Percentiles rank a stretch among this genome's conserved stretches.
Evolutionary conservation across 164 flowering plant species (phyloP).

Genomic region (Stephania japonica): DNA sequence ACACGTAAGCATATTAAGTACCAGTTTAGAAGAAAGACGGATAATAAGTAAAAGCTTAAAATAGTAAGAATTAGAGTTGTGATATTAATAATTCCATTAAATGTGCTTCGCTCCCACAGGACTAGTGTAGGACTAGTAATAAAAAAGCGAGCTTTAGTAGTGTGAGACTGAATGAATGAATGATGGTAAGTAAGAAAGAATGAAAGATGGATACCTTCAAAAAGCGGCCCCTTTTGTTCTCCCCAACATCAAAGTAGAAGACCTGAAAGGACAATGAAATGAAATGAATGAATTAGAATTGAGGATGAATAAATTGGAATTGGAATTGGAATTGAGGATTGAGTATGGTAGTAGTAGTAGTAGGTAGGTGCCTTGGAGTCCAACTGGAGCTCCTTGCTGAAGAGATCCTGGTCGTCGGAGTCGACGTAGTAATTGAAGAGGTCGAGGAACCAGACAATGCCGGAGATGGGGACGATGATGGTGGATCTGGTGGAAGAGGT

Average conservation of each 20-base stretch:
- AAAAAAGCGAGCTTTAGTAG: too few species aligned
- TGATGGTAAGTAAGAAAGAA: too few species aligned
- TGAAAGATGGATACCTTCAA: conserved; percentile 85
- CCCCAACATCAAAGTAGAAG: conserved; percentile 93
- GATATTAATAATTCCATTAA: too few species aligned
- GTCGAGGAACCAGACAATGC: conserved; percentile 90
- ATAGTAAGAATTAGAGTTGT: too few species aligned
- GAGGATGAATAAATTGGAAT: too few species aligned
- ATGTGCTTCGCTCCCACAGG: too few species aligned
- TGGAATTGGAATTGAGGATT: conserved; percentile 5
- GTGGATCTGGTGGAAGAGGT: conserved; percentile 94
- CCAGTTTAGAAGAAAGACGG: too few species aligned
- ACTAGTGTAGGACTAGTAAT: too few species aligned
- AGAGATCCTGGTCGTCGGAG: conserved; percentile 66
- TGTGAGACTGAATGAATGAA: too few species aligned
- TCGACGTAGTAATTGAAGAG: conserved; percentile 91
- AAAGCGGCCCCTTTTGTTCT: conserved; percentile 92
- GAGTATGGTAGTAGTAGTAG: not conserved
- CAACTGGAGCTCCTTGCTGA: conserved; percentile 96
- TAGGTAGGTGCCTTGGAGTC: conserved; percentile 62
- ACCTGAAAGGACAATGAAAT: conserved; percentile 38
- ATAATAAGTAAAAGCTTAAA: too few species aligned
- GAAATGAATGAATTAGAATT: not conserved
- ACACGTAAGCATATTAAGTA: too few species aligned
- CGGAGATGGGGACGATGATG: conserved; percentile 81